Percentiles rank a stretch among this genome's conserved stretches.
Evolutionary conservation across 768 basidiomycete species (phyloP).

Genomic region (Termitomyces sp.): DNA sequence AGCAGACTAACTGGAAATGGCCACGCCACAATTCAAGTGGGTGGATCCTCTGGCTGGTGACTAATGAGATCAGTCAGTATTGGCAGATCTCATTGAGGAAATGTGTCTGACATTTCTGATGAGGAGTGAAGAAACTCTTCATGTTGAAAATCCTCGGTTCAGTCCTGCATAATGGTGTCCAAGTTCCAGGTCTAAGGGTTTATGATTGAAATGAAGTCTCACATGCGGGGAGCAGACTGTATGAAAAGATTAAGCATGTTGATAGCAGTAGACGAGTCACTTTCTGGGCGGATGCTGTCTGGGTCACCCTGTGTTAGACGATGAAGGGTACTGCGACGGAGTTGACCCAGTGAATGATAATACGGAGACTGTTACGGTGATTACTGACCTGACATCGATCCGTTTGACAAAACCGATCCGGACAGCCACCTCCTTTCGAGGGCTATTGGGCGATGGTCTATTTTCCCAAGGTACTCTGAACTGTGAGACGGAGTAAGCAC

Average conservation of each 20-base stretch:
- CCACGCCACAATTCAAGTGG: conserved; percentile 42
- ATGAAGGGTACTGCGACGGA: conserved; percentile 11
- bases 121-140: conserved; percentile 26
- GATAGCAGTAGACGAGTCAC: conserved; percentile 22
- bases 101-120: conserved; percentile 16
- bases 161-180: conserved; percentile 14
- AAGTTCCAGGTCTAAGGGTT: not conserved
- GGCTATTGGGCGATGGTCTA: not conserved
- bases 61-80: conserved; percentile 12
- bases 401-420: conserved; percentile 25
- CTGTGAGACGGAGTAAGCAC: conserved; percentile 9
- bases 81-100: not conserved
- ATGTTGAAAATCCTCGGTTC: conserved; percentile 22
- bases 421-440: conserved; percentile 20
- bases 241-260: conserved; percentile 36
- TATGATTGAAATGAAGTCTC: not conserved
- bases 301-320: conserved; percentile 16
- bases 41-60: conserved; percentile 16
- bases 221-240: conserved; percentile 31
- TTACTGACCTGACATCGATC: conserved; percentile 22
- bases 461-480: conserved; percentile 23
- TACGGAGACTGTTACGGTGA: not conserved
- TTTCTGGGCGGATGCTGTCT: conserved; percentile 15
- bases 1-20: conserved; percentile 37
- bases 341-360: not conserved